Conservation (phyloP, 192 early-diverging fungal genomes). For the Rhizophlyctis rosea region DNA sequence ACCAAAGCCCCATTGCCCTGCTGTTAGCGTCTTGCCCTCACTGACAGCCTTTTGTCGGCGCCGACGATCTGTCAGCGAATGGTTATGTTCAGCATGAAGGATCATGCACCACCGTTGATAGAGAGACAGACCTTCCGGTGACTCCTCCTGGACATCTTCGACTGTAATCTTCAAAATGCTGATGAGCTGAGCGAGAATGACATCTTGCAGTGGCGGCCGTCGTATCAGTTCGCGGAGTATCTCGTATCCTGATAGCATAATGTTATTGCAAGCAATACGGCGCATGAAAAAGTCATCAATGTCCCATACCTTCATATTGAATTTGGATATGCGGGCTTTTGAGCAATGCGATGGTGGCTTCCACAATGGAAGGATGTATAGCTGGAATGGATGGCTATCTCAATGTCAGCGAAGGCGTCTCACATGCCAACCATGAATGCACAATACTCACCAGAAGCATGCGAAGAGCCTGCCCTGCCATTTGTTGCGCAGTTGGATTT, state of each 20-base stretch:
- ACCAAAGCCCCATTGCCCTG: constrained; percentile 32
- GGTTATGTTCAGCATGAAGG: too few relatives aligned
- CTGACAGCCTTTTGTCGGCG: constrained; percentile 28
- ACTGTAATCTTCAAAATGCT: constrained; percentile 40
- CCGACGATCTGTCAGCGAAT: constrained; percentile 25
- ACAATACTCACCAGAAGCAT: constrained; percentile 41
- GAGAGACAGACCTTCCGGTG: constrained; percentile 28
- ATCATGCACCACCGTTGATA: too few relatives aligned
- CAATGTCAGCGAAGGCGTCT: constrained; percentile 7
- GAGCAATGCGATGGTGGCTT: constrained; percentile 47
- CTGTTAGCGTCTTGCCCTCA: constrained; percentile 31
- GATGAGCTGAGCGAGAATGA: constrained; percentile 48
- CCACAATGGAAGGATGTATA: constrained; percentile 53
- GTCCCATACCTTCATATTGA: constrained; percentile 57
- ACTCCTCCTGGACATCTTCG: constrained; percentile 36
- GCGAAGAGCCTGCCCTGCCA: constrained; percentile 58
- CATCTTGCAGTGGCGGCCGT: constrained; percentile 47
- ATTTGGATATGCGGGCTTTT: constrained; percentile 58
- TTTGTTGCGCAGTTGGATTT: constrained; percentile 54
- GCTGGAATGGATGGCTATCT: constrained; percentile 49
- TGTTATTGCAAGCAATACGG: neutral
- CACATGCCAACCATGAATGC: neutral
- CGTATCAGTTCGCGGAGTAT: constrained; percentile 45
- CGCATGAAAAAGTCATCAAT: neutral
- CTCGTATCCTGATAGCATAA: constrained; percentile 43